Conservation (phyloP, 2,329 filamentous ascomycete genomes). For the Graphiopsis chlorocephala region DNA sequence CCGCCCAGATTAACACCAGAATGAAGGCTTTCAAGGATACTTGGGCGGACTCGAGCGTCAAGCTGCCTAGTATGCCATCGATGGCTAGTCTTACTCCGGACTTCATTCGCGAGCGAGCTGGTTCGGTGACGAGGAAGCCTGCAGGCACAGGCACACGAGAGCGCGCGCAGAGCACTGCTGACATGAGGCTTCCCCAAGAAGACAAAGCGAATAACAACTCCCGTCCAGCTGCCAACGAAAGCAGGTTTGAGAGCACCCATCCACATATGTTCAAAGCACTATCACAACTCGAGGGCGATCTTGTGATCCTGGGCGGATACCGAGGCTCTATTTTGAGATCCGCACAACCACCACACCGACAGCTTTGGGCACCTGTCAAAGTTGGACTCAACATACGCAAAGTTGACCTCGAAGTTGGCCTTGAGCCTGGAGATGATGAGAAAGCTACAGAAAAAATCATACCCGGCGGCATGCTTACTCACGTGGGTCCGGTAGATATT, state of each 20-base stretch:
- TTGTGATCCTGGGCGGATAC: conserved; percentile 88
- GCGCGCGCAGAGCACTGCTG: conserved; percentile 7
- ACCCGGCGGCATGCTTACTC: conserved; percentile 81
- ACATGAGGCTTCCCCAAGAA: background rate
- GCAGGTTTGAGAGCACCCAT: conserved; percentile 36
- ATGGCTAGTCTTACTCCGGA: conserved; percentile 45
- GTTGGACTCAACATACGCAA: conserved; percentile 88
- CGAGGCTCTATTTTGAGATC: conserved; percentile 86
- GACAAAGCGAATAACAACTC: conserved; percentile 22
- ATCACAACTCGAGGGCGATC: conserved; percentile 71
- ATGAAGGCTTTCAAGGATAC: conserved; percentile 89
- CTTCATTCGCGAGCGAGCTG: conserved; percentile 30
- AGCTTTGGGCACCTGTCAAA: conserved; percentile 92
- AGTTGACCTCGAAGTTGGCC: conserved; percentile 82
- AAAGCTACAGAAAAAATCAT: conserved; percentile 80
- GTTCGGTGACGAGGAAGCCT: conserved; percentile 20
- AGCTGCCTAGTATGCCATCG: conserved; percentile 49
- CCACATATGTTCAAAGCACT: conserved; percentile 58
- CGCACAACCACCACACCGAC: conserved; percentile 75
- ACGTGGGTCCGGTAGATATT: conserved; percentile 90
- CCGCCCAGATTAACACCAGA: conserved; percentile 81
- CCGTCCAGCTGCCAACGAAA: conserved; percentile 21
- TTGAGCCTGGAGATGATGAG: conserved; percentile 75
- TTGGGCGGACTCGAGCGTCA: conserved; percentile 78
- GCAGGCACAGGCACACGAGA: conserved; percentile 1